Conservation (phyloP, 192 early-diverging fungal genomes). For the Coemansia sp. region DNA sequence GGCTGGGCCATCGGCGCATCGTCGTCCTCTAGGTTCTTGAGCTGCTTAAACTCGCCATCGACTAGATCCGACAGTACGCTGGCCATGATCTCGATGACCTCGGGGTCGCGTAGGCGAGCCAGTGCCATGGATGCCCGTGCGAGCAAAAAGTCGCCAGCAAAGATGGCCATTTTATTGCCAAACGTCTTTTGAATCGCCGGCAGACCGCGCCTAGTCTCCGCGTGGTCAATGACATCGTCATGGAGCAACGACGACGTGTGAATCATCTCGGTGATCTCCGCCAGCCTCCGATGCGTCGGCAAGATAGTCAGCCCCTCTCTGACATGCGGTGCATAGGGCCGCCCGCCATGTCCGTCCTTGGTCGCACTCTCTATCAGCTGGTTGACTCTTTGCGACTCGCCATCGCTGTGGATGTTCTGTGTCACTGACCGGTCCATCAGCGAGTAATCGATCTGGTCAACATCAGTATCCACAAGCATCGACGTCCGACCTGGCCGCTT, state of each 20-base stretch:
- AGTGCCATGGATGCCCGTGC: slow-evolving; percentile 92
- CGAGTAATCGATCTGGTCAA: slow-evolving; percentile 49
- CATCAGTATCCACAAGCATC: slow-evolving; percentile 39
- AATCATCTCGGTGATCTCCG: slow-evolving; percentile 98
- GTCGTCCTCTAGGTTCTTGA: slow-evolving; percentile 70
- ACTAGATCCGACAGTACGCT: slow-evolving; percentile 93
- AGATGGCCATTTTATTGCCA: slow-evolving; percentile 98
- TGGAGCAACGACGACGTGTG: slow-evolving; percentile 95
- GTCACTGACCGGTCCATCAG: slow-evolving; percentile 69
- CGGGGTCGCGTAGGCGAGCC: slow-evolving; percentile 84
- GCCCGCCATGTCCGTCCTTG: slow-evolving; percentile 31
- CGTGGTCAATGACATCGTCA: slow-evolving; percentile 89
- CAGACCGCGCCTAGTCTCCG: slow-evolving; percentile 73
- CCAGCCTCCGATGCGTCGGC: slow-evolving; percentile 87
- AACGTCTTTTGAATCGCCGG: slow-evolving; percentile 83
- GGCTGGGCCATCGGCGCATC: slow-evolving; percentile 45
- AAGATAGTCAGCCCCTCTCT: slow-evolving; percentile 62
- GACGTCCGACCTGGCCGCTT: slow-evolving; percentile 53
- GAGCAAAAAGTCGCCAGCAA: slow-evolving; percentile 92
- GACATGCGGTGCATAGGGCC: slow-evolving; percentile 40
- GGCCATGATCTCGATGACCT: slow-evolving; percentile 92
- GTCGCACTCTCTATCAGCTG: slow-evolving; percentile 43
- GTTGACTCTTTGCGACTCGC: slow-evolving; percentile 35
- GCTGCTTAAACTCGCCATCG: slow-evolving; percentile 98
- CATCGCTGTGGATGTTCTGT: slow-evolving; percentile 44